Base-by-base conservation (phyloP, 306 rosid genomes). In the Cyclanthera cordifolia region DNA sequence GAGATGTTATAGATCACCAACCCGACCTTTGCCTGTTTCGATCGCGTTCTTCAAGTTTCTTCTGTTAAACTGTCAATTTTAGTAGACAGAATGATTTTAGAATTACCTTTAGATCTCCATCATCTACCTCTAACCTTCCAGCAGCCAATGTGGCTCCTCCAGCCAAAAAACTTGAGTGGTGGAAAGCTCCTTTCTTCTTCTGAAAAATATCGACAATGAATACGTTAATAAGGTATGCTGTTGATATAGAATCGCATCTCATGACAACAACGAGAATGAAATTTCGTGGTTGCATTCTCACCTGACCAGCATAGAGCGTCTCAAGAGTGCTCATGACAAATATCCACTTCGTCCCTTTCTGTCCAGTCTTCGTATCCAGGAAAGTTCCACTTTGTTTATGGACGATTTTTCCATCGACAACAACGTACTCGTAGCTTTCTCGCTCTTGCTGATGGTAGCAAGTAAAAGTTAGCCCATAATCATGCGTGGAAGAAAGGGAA, bases 101-200 rank as follows among this genome's bases (percentile, higher is more conserved):
- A 23, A 24, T 54, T 83, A 90, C 99, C 97, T 94, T 88, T 24
- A 90, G 79, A 78, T 77, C 59, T 56, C 99, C 99, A 25, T 77
- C 47, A 57, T 83, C 87, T 23, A 76, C 93, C 70, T 73, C 95
- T 17, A 94, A 85, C 79, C 99, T 80, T 69, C 99, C 99, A 5
- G 97, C 96, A 72, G 97, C 96, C 75, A 88, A 54, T 4, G 99
- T 86, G 64, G 87, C 86, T 76, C 92, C 96, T 30, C 97, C 97
- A 52, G 97, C 97, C 85, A 91, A 82, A 82, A 91, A 91, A 25
- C 95, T 83, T 37, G 97, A 91, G 83, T 89, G 97, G 75, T 91
- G 97, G 73, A 91, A 88, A 7, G 56, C 65, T 53, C 97, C 97
- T 61, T 91, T 91, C 87, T 84, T 88, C 83, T 88, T 91, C 97